Evolutionary conservation across 2,329 filamentous ascomycete species (phyloP).

Genomic region (Fusarium marasasianum): DNA sequence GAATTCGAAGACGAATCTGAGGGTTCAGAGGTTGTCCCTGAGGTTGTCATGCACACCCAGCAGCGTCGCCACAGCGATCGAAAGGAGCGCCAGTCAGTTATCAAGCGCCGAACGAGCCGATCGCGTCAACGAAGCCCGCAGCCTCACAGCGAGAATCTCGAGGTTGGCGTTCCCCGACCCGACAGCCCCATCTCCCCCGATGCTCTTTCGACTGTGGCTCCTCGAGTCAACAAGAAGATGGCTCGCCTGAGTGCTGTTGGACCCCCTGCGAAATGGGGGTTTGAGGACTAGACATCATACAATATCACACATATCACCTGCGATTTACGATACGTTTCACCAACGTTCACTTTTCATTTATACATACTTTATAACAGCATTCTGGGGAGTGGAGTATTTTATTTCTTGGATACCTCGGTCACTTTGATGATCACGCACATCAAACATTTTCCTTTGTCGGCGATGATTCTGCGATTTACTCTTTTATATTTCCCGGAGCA

Average conservation of each 20-base stretch:
- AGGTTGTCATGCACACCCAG: conserved; percentile 27
- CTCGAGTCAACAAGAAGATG: conserved; percentile 49
- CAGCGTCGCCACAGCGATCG: conserved; percentile 21
- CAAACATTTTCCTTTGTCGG: conserved; percentile 40
- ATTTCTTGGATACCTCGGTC: conserved; percentile 38
- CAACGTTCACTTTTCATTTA: conserved; percentile 13
- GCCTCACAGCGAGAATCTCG: conserved; percentile 16
- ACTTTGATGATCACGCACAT: conserved; percentile 28
- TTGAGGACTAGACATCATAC: conserved; percentile 34
- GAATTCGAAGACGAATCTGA: conserved; percentile 45
- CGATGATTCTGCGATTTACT: conserved; percentile 29
- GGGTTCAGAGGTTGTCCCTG: conserved; percentile 23
- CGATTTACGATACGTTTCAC: conserved; percentile 24
- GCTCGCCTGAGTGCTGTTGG: conserved; percentile 51
- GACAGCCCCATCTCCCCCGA: conserved; percentile 54
- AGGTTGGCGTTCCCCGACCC: conserved; percentile 50
- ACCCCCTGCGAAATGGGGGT: conserved; percentile 33
- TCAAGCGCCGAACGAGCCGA: conserved; percentile 25
- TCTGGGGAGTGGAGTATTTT: conserved; percentile 29
- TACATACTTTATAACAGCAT: conserved; percentile 19
- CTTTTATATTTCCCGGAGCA: conserved; percentile 22
- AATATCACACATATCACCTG: background rate
- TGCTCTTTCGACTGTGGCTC: conserved; percentile 41
- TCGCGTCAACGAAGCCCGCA: conserved; percentile 1
- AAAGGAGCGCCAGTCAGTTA: conserved; percentile 10